Evolutionary conservation across 164 flowering plant species (phyloP), one percentile per base, ranked within the genome.

Genomic region (Sextonia rubra): DNA sequence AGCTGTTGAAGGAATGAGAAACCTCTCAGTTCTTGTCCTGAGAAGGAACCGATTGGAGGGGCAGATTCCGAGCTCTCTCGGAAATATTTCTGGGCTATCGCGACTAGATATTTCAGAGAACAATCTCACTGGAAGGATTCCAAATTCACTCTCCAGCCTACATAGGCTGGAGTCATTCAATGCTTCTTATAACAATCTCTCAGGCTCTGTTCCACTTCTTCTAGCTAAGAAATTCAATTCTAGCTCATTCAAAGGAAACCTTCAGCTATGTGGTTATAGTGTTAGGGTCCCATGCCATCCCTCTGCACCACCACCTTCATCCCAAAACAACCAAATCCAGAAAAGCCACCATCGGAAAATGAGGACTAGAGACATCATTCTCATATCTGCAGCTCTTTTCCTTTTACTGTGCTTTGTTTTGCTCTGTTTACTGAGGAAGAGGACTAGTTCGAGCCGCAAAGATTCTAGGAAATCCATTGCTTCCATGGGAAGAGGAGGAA

Each of bases 251-350:
- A 78, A 80, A 12, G 98, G 99, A 7, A 96, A 96, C 71, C 75
- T 89, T 71, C 88, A 87, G 81, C 85, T 96, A 0, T 96, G 99
- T 78, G 99, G 99, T 20, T 93, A 80, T 69, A 85, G 86, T 76
- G n/a, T 12, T 70, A 78, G 90, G 23, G 80, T 83, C 23, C 82
- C 85, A 12, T 95, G 99, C 66, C 78, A 90, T 63, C 73, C 84
- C 17, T 48, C 87, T 5, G 44, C 75, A 0, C 73, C 85, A 26
- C 80, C 90, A n/a, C 80, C 93, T 22, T 72, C 75, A 52, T 26
- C 65, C 49, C 37, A 29, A 18, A 4, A 12, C 11, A 7, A 0
- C 30, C 44, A 26, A 18, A 20, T 25, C 11, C 75, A 76, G 60
- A 69, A 72, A 8, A 78, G 15, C 23, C 78, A 60, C 65, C 58